phyloP scores from a whole-genome alignment of 2,329 filamentous ascomycete species.

The Claviceps sp. region DNA sequence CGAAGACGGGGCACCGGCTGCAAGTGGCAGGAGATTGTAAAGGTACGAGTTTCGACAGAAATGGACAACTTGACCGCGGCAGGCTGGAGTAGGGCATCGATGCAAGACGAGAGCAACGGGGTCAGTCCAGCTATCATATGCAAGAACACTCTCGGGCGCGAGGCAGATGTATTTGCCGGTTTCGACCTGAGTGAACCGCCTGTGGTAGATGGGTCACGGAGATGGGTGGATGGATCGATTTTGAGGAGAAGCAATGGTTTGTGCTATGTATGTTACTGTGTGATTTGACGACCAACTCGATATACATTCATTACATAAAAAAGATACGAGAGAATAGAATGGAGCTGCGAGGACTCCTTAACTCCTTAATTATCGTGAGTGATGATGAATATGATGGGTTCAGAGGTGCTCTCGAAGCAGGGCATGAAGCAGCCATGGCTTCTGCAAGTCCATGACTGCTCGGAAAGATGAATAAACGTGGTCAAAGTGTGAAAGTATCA shows the following conservation, averaged over 20 bases:
- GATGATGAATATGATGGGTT: neutral
- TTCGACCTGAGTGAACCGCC: neutral
- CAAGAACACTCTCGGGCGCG: neutral
- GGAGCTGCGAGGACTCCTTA: neutral
- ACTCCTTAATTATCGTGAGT: neutral
- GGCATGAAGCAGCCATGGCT: no score
- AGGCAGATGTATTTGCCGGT: neutral
- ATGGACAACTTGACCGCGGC: neutral
- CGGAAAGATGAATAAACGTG: no score
- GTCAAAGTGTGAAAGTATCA: no score
- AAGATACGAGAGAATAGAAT: neutral
- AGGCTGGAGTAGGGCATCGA: neutral
- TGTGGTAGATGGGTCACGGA: neutral
- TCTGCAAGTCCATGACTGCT: no score
- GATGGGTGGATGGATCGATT: neutral
- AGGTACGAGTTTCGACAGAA: neutral
- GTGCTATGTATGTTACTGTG: neutral
- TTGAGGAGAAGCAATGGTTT: neutral
- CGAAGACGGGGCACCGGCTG: neutral
- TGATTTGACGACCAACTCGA: slow-evolving; percentile 1
- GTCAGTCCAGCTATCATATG: neutral
- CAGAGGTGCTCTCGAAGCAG: no score
- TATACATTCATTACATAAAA: slow-evolving; percentile 1
- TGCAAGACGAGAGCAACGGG: neutral
- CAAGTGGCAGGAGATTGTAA: neutral